Percentiles rank a stretch among this genome's conserved stretches.
Conservation (phyloP, 768 basidiomycete genomes). For the Mycena latifolia region DNA sequence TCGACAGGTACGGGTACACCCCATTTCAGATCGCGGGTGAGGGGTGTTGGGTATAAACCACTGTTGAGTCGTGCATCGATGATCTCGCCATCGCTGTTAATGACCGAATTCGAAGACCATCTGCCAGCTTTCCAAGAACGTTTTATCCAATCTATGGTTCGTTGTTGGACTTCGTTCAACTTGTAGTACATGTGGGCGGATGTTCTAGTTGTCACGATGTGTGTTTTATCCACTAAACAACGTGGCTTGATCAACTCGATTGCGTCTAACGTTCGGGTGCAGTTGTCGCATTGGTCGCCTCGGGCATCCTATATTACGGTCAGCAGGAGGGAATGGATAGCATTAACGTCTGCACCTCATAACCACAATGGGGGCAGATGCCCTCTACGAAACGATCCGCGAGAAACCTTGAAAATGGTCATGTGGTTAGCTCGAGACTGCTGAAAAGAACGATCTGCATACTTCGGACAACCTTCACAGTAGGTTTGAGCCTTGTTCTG, state of each 20-base stretch:
- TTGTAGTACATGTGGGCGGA: conserved; percentile 95
- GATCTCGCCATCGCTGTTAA: conserved; percentile 89
- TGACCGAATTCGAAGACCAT: conserved; percentile 94
- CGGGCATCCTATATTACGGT: conserved; percentile 80
- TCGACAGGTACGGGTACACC: conserved; percentile 93
- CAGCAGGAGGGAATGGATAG: background rate
- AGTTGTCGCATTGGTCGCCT: conserved; percentile 98
- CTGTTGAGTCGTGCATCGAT: conserved; percentile 89
- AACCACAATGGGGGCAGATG: conserved; percentile 94
- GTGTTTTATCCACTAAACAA: conserved; percentile 87
- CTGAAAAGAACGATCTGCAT: background rate
- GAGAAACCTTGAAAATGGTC: conserved; percentile 71
- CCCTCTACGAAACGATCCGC: conserved; percentile 99
- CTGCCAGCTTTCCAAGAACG: conserved; percentile 82
- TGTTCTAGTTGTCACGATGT: conserved; percentile 78
- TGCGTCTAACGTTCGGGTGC: conserved; percentile 92
- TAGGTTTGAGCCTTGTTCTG: conserved; percentile 95
- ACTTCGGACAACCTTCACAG: conserved; percentile 91
- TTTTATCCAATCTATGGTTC: conserved; percentile 90
- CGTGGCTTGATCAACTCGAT: conserved; percentile 95
- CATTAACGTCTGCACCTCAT: conserved; percentile 65
- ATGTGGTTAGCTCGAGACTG: background rate
- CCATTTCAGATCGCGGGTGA: conserved; percentile 96
- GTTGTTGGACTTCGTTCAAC: conserved; percentile 85
- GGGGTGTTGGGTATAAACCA: conserved; percentile 89